These are phyloP conservation scores for Diplosphaera chodatii DNA, from an alignment of 139 green algal species.

Conservation along the genomic window DNA sequence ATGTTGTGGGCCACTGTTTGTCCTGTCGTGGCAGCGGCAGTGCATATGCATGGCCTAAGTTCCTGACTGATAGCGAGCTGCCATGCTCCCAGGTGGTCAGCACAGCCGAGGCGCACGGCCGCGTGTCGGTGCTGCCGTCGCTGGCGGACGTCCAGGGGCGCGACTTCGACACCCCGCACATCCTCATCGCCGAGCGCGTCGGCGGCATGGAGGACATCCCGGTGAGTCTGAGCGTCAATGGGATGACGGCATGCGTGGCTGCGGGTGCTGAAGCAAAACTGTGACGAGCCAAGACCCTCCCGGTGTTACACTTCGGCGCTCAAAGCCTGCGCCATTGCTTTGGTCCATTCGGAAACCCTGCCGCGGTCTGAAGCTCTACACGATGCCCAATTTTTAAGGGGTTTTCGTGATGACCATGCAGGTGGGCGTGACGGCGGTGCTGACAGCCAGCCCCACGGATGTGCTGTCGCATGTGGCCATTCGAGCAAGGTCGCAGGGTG, in stretches of 20 bases:
- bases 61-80: no score
- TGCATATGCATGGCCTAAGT: no score
- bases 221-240: constrained; percentile 8
- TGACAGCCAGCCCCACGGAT: constrained; percentile 66
- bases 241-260: no score
- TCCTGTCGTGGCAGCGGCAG: no score
- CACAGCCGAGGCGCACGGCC: constrained; percentile 23
- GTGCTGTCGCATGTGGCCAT: constrained; percentile 45
- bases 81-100: constrained; percentile 46
- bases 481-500: constrained; percentile 54
- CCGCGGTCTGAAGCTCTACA: no score
- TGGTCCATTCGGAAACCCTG: no score
- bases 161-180: constrained; percentile 29
- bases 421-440: constrained; percentile 55
- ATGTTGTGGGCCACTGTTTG: no score
- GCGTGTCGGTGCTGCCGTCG: constrained; percentile 29
- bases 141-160: constrained; percentile 59
- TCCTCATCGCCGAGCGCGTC: constrained; percentile 53
- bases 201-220: constrained; percentile 91
- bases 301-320: no score
- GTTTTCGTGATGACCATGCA: constrained; percentile 10
- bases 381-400: no score
- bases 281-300: no score
- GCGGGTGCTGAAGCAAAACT: no score
- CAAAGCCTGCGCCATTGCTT: no score